These are phyloP conservation scores for Euphorbia schlechtendalii DNA, from an alignment of 441 rosid genomes.

Conservation along the genomic window DNA sequence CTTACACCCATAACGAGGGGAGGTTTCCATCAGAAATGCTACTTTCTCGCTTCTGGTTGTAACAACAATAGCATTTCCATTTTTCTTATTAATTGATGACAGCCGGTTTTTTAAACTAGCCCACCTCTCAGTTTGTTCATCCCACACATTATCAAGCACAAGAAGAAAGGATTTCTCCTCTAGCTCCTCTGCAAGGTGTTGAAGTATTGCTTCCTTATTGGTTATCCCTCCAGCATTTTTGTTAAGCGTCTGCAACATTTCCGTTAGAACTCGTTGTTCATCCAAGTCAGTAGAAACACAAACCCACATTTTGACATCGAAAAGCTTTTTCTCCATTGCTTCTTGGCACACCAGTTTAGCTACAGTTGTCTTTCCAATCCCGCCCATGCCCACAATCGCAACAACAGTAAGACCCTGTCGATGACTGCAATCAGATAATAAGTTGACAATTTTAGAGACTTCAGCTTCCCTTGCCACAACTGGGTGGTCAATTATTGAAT, in stretches of 20 bases:
- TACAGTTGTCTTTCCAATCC: slow-evolving; percentile 27
- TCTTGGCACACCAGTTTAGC: slow-evolving; percentile 24
- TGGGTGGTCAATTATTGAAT: not conserved
- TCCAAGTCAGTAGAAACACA: slow-evolving; percentile 15
- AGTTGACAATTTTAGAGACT: not conserved
- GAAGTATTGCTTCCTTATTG: not conserved
- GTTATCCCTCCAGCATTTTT: not conserved
- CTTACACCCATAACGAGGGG: too few relatives aligned
- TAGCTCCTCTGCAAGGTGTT: too few relatives aligned
- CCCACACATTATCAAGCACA: too few relatives aligned
- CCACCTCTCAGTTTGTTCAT: too few relatives aligned
- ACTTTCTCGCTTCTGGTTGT: too few relatives aligned
- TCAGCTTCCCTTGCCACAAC: not conserved
- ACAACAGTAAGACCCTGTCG: slow-evolving; percentile 5
- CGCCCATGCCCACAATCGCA: slow-evolving; percentile 18
- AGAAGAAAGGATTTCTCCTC: too few relatives aligned
- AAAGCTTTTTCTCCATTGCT: not conserved
- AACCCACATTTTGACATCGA: slow-evolving; percentile 17
- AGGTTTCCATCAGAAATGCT: too few relatives aligned
- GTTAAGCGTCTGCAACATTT: slow-evolving; percentile 6
- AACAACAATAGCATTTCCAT: too few relatives aligned
- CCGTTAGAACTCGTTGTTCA: not conserved
- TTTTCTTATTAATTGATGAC: too few relatives aligned
- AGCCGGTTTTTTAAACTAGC: too few relatives aligned
- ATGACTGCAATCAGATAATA: not conserved